Base-by-base conservation (phyloP, 1,284 basidiomycete species). In the Papiliotrema laurentii region DNA sequence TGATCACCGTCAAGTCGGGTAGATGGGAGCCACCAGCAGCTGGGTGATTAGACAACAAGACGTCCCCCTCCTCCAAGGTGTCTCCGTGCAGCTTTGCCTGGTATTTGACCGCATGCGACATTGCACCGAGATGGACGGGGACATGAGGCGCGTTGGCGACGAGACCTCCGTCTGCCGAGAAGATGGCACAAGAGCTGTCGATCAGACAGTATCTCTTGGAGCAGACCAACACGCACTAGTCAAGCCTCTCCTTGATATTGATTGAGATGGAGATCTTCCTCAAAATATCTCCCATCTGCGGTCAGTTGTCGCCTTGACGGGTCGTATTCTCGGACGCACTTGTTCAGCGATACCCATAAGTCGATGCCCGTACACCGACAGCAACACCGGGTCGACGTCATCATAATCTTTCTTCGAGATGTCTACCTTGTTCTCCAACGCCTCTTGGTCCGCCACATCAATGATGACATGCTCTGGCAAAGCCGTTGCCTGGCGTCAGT, bases 301-400 rank as follows among this genome's bases (percentile, higher is more conserved):
- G 21, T 39, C 16, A 37, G 21, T 42, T 11, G 41, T 11, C 18
- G 5, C 7, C 25, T 27, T 11, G 9, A 31, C 10, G 37, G 13
- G 26, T 11, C 3, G 22, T 26, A 28, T 25, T 30, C 9, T 37
- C n/a, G 22, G 25, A 28, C 53, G 31, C 16, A 56, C 54, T 11
- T 76, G 74, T 59, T 80, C 75, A 5, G 76, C 75, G 36, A 76
- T 72, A 25, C 70, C 66, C 70, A 76, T 77, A 55, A 77, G 74
- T 33, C 78, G 68, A 58, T 79, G 76, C 27, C 76, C 76, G 58
- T 79, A 79, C 11, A 80, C 70, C 6, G 76, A 77, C 13, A 80
- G 71, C 49, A 79, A 66, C 49, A 80, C 74, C 1, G 77, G 77
- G 53, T 79, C 77, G 21, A 69, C 64, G 46, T 64, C 48, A 27